These are phyloP conservation scores for Hanseniaspora vineae DNA, from an alignment of 805 yeast genomes.

Conservation along the genomic window DNA sequence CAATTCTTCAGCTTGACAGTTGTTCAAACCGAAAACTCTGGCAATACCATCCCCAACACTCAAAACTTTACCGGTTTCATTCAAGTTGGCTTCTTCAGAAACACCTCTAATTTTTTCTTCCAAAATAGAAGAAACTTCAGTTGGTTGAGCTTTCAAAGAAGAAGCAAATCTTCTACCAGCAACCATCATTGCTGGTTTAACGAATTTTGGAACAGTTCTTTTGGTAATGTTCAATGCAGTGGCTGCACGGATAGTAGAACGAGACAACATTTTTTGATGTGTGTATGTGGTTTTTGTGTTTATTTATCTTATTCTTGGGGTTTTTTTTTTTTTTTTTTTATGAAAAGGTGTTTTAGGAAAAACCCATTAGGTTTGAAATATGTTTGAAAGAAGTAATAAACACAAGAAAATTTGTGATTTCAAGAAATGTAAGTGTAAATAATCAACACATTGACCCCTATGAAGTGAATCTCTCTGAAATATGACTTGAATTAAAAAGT, in stretches of 20 bases:
- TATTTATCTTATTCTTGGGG: background rate
- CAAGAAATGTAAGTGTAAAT: too few species aligned
- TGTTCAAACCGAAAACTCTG: conserved; percentile 98
- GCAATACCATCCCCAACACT: conserved; percentile 99
- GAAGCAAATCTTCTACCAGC: conserved; percentile 82
- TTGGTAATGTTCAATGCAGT: conserved; percentile 38
- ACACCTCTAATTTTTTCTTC: conserved; percentile 99
- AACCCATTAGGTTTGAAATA: too few species aligned
- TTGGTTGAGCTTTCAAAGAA: conserved; percentile 91
- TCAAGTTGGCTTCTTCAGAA: conserved; percentile 90
- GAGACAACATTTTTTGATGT: conserved; percentile 53
- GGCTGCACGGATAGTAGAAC: conserved; percentile 77
- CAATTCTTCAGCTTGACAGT: conserved; percentile 99
- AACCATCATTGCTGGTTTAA: conserved; percentile 56
- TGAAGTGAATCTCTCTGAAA: too few species aligned
- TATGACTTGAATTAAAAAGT: too few species aligned
- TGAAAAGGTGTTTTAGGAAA: too few species aligned
- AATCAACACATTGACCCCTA: too few species aligned
- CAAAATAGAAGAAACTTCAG: conserved; percentile 97
- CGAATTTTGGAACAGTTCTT: conserved; percentile 29
- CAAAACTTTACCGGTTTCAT: conserved; percentile 98
- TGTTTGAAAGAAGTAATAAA: too few species aligned
- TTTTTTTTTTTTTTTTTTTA: too few species aligned
- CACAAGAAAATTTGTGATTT: too few species aligned
- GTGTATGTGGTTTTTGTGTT: background rate